Evolutionary conservation across 352 stramenopile species (phyloP).

Genomic region (Blastocystis hominis): DNA sequence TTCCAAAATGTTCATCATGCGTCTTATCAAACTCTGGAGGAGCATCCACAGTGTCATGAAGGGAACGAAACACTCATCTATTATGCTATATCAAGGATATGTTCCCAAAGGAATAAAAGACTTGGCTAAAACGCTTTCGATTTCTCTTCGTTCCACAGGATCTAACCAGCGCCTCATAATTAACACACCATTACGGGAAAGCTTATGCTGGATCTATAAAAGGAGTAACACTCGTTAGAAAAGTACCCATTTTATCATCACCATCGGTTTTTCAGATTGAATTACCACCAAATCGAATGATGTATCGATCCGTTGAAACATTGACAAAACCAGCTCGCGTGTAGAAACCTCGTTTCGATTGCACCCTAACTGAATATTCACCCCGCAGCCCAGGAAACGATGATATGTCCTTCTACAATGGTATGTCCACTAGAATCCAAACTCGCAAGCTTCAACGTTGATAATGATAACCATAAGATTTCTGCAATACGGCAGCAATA

Average conservation of each 20-base stretch:
- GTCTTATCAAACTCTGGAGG: slow-evolving; percentile 58
- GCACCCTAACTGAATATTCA: slow-evolving; percentile 20
- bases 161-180: slow-evolving; percentile 56
- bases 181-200: background rate
- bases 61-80: background rate
- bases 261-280: slow-evolving; percentile 52
- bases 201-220: slow-evolving; percentile 16
- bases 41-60: background rate
- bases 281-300: slow-evolving; percentile 34
- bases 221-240: background rate
- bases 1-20: slow-evolving; percentile 54
- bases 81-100: slow-evolving; percentile 1
- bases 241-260: slow-evolving; percentile 45
- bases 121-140: background rate
- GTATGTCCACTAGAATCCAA: background rate
- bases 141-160: slow-evolving; percentile 34
- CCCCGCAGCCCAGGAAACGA: background rate
- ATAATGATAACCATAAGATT: slow-evolving; percentile 8
- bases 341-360: background rate
- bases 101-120: slow-evolving; percentile 22
- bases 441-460: slow-evolving; percentile 25
- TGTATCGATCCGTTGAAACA: slow-evolving; percentile 45
- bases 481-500: slow-evolving; percentile 28
- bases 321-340: slow-evolving; percentile 25
- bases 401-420: background rate